Evolutionary conservation across 768 basidiomycete genomes (phyloP), one percentile per base, ranked within the genome.

Genomic region (Boletus sp.): DNA sequence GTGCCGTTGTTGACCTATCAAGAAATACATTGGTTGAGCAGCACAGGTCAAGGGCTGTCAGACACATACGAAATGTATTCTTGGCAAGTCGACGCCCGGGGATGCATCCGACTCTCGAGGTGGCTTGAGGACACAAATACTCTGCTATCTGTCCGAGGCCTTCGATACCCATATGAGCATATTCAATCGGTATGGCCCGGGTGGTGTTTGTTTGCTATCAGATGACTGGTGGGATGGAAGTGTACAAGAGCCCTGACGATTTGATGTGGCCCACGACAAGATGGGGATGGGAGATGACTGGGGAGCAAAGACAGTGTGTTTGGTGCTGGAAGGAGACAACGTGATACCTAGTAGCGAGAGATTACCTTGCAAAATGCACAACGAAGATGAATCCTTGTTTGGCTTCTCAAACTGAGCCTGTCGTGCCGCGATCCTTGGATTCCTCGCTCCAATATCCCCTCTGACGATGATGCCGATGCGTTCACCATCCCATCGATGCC

Each of bases 261-360:
- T 30, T 49, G 66, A 59, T 10, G 59, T 39, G 1, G 61, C 61
- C 61, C 74, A 67, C 15, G 69, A 64, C 75, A 81, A 57, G 71
- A 77, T 67, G 1, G 92, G 90, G 6, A 94, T 67, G 0, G 92
- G 90, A n/a, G 90, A 83, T 0, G 86, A 90, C 4, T 83, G 78
- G 0, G 94, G 92, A 0, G 92, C 89, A 66, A 84, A 95, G 29
- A 95, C 75, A 11, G 71, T 73, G 61, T 92, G 77, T 6, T 63
- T 55, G 3, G 52, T 65, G 2, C 62, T 45, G 1, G 82, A 82
- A 8, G 83, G 63, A 1, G 56, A 47, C 9, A 90, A 65, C 1
- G 71, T 74, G 11, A 81, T 77, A 3, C 89, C 90, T n/a, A 78
- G 76, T 0, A 93, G 48, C 2, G 76, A 72, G 50, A 94, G 58